A percentile compares a stretch with the other conserved stretches of the same genome.
Conservation (phyloP, 257 asterid genomes). For the Scutellaria baicalensis region DNA sequence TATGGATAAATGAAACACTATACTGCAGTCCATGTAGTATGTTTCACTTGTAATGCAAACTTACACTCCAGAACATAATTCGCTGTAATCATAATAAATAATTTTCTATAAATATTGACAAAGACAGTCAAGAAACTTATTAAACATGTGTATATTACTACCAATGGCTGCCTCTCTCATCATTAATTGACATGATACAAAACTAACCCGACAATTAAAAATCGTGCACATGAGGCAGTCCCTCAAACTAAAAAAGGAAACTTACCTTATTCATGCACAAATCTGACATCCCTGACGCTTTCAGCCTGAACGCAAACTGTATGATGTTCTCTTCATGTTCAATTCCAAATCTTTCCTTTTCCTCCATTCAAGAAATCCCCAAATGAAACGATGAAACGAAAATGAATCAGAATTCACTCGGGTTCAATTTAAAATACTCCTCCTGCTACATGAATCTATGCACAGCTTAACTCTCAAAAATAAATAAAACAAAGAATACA, state of each 20-base stretch:
- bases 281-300: constrained; percentile 51
- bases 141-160: background rate
- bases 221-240: background rate
- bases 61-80: background rate
- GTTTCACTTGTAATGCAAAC: background rate
- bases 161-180: background rate
- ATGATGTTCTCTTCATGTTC: constrained; percentile 33
- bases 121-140: background rate
- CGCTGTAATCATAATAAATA: background rate
- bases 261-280: constrained; percentile 43
- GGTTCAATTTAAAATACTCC: background rate
- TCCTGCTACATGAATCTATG: background rate
- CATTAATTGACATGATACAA: background rate
- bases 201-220: background rate
- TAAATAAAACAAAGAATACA: background rate
- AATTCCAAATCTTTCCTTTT: constrained; percentile 29
- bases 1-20: background rate
- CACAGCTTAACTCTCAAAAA: background rate
- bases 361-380: constrained; percentile 33
- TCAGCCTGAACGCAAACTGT: constrained; percentile 44
- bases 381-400: constrained; percentile 10
- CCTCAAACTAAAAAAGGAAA: background rate
- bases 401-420: constrained; percentile 10
- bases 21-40: background rate
- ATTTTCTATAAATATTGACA: background rate